Evolutionary conservation across 306 rosid species (phyloP).

Genomic region (Sesbania bispinosa): DNA sequence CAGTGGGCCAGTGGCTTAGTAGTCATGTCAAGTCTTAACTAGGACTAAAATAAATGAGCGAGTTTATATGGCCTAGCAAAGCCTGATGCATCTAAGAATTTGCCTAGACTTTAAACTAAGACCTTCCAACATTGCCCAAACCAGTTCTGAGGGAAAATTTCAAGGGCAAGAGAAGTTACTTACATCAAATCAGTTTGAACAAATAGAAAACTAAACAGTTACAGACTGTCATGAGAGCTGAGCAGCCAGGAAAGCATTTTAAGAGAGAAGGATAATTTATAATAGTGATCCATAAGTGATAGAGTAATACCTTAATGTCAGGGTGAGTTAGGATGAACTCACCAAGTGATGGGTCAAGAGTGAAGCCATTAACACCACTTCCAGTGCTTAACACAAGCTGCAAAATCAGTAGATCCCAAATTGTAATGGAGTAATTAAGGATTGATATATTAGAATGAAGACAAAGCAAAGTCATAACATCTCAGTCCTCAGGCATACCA

Average conservation of each 20-base stretch:
- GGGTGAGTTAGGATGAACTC: slow-evolving; percentile 97
- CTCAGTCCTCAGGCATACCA: not conserved
- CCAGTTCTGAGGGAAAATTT: not conserved
- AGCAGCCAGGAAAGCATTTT: not conserved
- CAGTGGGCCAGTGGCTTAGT: not conserved
- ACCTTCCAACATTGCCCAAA: not conserved
- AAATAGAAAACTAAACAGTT: not conserved
- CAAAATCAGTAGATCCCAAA: slow-evolving; percentile 26
- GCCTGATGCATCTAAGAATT: too few species aligned
- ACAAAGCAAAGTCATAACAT: not conserved
- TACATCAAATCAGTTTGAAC: not conserved
- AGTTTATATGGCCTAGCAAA: not conserved
- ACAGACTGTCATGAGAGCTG: not conserved
- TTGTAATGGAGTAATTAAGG: not conserved
- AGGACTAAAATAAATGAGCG: not conserved
- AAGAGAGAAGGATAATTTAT: not conserved
- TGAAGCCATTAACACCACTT: slow-evolving; percentile 83
- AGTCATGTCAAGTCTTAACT: not conserved
- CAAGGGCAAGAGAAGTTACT: not conserved
- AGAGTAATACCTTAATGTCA: slow-evolving; percentile 67
- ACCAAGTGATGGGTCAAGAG: slow-evolving; percentile 96
- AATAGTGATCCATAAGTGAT: not conserved
- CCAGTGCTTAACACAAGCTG: slow-evolving; percentile 90
- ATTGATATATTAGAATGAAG: slow-evolving; percentile 1
- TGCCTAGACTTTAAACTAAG: too few species aligned